Evolutionary conservation across 2,329 filamentous ascomycete genomes (phyloP), one percentile per base, ranked within the genome.

Genomic region (Apiospora kogelbergensis): DNA sequence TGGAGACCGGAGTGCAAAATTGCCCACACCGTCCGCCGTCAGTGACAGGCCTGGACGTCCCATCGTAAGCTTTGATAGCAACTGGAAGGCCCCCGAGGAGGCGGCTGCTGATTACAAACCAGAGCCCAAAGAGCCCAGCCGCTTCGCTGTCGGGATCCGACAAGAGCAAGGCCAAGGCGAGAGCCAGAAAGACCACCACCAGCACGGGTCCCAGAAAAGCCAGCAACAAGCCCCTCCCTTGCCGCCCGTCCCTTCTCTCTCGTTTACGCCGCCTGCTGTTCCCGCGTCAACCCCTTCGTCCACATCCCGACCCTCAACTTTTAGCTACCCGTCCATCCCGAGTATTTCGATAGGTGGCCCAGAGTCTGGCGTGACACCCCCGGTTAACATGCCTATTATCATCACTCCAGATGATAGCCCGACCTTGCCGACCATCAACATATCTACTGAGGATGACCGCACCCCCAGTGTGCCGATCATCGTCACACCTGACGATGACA

Each of bases 21-120:
- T 98, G 71, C 95, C 95, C 37, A 95, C 92, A 76, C 95, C 95
- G 73, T 93, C 93, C 68, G 91, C 93, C 76, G 95, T 98, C 80
- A 98, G 94, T 83, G 92, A 98, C 83, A 92, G 88, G 77, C 92
- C 93, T 75, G 94, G 94, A 75, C 90, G 95, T 78, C 95, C 95
- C 72, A 98, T 98, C 85, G 95, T 98, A 86, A 98, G 95, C 87
- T 98, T 98, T 86, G 89, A 97, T 82, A 88, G 88, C 76, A 88
- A 91, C 78, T 97, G 93, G 90, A 92, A 90, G 85, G 88, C 90
- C 78, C 88, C 88, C 78, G 90, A 92, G 79, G 85, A 88, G 84
- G 85, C 84, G 81, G 86, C 92, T 86, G 86, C 92, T 86, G 91
- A 94, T 89, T 81, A 88, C 83, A 92, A 91, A 81, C 84, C 87